Evolutionary conservation across 2,329 filamentous ascomycete species (phyloP).

Genomic region (Penicillium sp.): DNA sequence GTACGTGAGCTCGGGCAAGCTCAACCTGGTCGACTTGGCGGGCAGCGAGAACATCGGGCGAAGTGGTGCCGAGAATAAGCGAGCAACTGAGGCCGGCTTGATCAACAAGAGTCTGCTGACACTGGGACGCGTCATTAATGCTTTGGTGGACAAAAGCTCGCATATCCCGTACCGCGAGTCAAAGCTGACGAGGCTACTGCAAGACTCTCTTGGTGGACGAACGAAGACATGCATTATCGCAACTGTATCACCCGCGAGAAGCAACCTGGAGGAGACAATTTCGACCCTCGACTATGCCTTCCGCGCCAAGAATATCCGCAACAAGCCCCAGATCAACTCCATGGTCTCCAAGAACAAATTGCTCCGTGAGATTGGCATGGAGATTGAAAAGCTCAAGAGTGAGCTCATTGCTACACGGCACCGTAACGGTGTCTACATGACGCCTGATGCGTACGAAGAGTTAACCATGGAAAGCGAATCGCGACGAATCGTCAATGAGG

Average conservation of each 20-base stretch:
- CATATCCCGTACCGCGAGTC: slow-evolving; percentile 95
- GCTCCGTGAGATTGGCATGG: slow-evolving; percentile 82
- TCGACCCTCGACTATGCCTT: slow-evolving; percentile 98
- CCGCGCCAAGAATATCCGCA: slow-evolving; percentile 95
- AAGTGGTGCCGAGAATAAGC: slow-evolving; percentile 96
- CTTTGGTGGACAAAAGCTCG: slow-evolving; percentile 81
- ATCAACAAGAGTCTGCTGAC: slow-evolving; percentile 98
- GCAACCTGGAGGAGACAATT: slow-evolving; percentile 96
- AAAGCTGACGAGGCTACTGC: slow-evolving; percentile 88
- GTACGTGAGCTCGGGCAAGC: slow-evolving; percentile 84
- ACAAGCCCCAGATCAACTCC: slow-evolving; percentile 94
- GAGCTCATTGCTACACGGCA: slow-evolving; percentile 91
- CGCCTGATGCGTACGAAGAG: slow-evolving; percentile 85
- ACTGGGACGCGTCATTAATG: slow-evolving; percentile 94
- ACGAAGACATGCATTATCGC: slow-evolving; percentile 99
- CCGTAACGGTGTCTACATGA: slow-evolving; percentile 91
- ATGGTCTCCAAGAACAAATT: slow-evolving; percentile 91
- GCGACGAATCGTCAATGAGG: slow-evolving; percentile 83
- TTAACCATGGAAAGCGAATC: slow-evolving; percentile 92
- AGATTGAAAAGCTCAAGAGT: slow-evolving; percentile 93
- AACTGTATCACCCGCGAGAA: slow-evolving; percentile 90
- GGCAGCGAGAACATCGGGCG: slow-evolving; percentile 97
- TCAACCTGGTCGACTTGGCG: slow-evolving; percentile 94
- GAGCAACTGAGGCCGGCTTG: slow-evolving; percentile 88
- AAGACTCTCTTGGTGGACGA: slow-evolving; percentile 92